Evolutionary conservation across 2,329 filamentous ascomycete genomes (phyloP), one percentile per base, ranked within the genome.

Genomic region (Xylariaceae sp.): DNA sequence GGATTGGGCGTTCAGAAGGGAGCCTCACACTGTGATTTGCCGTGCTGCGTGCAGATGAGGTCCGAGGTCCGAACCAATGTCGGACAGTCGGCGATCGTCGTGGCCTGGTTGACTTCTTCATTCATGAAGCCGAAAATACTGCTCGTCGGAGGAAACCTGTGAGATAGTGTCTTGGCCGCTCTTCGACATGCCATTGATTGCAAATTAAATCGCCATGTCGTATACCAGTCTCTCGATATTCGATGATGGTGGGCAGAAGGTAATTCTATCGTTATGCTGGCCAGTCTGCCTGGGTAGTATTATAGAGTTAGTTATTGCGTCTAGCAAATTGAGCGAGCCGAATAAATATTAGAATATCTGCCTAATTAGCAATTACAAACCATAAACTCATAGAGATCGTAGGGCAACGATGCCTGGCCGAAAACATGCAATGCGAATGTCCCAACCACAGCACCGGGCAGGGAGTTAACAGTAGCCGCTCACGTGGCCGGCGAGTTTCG

Each of bases 401-500:
- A 40, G 40, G 12, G 21, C 10, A 3, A 22, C 22, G 40, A 15
- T 15, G 13, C 9, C 12, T 43, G 41, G 18, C 16, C 41, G 22
- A 26, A 29, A 43, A 15, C 10, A 43, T 21, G 29, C 7, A n/a
- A 26, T 16, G 8, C n/a, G 15, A 26, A 46, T 15, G 30, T 6
- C 29, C 26, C 29, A 12, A 18, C 18, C 16, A n/a, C 46, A 44
- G 40, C 47, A 26, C 49, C 37, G 49, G 49, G 47, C 45, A 43
- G 21, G 51, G 48, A 49, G 54, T 48, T 45, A 30, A 40, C 45
- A 50, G 44, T 49, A 40, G 49, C 47, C 48, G 53, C 53, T 58
- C 56, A 58, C 50, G 56, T 58, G 56, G 56, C 36, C 47, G 56
- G 53, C n/a, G 41, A 53, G 48, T 51, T 55, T 53, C 49, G 49